Conservation (phyloP, 192 early-diverging fungal genomes). For the Coemansia sp. region DNA sequence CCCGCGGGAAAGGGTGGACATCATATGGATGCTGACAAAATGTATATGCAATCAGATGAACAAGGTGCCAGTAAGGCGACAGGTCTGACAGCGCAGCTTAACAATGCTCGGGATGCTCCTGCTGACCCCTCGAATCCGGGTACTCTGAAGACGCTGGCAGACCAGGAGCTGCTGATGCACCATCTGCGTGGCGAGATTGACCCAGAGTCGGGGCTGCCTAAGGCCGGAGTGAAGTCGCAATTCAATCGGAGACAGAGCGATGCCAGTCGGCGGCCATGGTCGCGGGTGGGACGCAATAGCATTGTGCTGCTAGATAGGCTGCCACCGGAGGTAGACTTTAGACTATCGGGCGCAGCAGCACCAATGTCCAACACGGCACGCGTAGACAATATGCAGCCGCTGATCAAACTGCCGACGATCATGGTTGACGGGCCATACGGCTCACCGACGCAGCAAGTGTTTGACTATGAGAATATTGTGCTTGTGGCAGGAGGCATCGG, state of each 20-base stretch:
- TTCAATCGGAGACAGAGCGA: constrained; percentile 18
- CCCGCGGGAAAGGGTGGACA: neutral
- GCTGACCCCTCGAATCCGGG: constrained; percentile 11
- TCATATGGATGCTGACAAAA: neutral
- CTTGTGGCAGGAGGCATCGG: constrained; percentile 74
- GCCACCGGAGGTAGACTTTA: constrained; percentile 42
- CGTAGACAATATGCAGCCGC: constrained; percentile 21
- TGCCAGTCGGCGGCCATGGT: constrained; percentile 38
- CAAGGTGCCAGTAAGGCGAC: constrained; percentile 8
- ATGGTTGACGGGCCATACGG: constrained; percentile 80
- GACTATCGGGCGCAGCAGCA: constrained; percentile 24
- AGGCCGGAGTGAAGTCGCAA: constrained; percentile 26
- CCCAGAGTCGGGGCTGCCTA: constrained; percentile 32
- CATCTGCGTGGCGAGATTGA: constrained; percentile 40
- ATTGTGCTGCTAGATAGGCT: constrained; percentile 45
- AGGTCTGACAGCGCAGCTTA: constrained; percentile 9
- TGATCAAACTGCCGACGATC: constrained; percentile 58
- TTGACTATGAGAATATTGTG: constrained; percentile 66
- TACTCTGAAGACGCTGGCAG: constrained; percentile 44
- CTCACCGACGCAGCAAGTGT: constrained; percentile 75
- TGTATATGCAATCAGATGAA: constrained; percentile 24
- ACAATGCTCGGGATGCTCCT: constrained; percentile 4
- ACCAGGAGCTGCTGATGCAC: constrained; percentile 50
- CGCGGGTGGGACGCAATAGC: constrained; percentile 43
- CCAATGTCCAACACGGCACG: constrained; percentile 8